Percentiles rank a stretch among this genome's conserved stretches.
phyloP scores from a whole-genome alignment of 108 stramenopile genomes.

The Conticribra guillardii region DNA sequence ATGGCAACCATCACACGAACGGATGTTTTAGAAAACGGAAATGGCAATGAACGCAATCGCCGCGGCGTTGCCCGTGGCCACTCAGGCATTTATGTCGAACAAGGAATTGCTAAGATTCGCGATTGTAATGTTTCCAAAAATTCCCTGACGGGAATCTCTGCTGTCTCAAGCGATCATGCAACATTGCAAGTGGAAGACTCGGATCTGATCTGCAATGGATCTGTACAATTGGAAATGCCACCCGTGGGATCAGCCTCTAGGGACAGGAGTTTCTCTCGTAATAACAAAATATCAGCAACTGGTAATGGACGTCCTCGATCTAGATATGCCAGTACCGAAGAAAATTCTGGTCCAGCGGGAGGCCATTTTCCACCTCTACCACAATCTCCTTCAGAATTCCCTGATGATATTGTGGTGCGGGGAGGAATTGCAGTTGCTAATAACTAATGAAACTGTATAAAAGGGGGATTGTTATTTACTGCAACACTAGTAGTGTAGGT shows the following conservation, averaged over 20 bases:
- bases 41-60: conserved; percentile 58
- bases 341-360: conserved; percentile 1
- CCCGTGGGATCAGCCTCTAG: conserved; percentile 52
- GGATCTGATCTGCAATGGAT: conserved; percentile 72
- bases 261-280: conserved; percentile 42
- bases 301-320: conserved; percentile 57
- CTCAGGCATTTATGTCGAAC: conserved; percentile 83
- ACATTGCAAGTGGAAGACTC: conserved; percentile 58
- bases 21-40: conserved; percentile 76
- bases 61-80: conserved; percentile 80
- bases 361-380: conserved; percentile 19
- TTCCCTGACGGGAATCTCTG: conserved; percentile 78
- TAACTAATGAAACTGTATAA: too few species aligned
- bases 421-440: too few species aligned
- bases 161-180: conserved; percentile 73
- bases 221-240: conserved; percentile 78
- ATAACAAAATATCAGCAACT: conserved; percentile 54
- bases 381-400: conserved; percentile 33
- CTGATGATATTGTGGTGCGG: conserved; percentile 15
- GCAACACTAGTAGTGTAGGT: too few species aligned
- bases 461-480: too few species aligned
- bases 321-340: conserved; percentile 12
- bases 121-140: conserved; percentile 82
- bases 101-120: conserved; percentile 65
- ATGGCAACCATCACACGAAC: conserved; percentile 49